Evolutionary conservation across 2,329 filamentous ascomycete species (phyloP).

Genomic region (Colletotrichum lentis): DNA sequence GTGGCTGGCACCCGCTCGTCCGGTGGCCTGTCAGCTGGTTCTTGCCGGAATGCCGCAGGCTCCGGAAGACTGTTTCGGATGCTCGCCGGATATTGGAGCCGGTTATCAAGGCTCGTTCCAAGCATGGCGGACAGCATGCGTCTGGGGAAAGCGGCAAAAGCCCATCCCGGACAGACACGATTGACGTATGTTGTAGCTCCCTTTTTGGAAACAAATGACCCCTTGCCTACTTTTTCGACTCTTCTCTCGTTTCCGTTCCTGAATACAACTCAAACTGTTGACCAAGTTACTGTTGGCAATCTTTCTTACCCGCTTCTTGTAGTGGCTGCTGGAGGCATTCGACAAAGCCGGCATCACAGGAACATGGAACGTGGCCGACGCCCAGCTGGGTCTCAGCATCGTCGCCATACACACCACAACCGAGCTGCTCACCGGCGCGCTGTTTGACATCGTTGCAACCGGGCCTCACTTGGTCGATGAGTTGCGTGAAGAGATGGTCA

Average conservation of each 20-base stretch:
- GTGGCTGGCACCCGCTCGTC: constrained; percentile 51
- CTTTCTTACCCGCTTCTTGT: neutral
- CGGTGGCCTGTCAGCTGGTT: constrained; percentile 55
- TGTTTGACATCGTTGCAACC: constrained; percentile 49
- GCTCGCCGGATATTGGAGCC: constrained; percentile 49
- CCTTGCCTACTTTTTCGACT: neutral
- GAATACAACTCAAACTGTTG: too few species aligned
- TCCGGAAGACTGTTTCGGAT: constrained; percentile 49
- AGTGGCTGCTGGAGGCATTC: constrained; percentile 50
- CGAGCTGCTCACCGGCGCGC: constrained; percentile 46
- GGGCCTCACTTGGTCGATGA: constrained; percentile 51
- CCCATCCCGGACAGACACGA: constrained; percentile 45
- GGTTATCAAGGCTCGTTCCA: constrained; percentile 43
- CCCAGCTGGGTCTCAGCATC: constrained; percentile 81
- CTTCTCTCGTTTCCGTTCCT: neutral
- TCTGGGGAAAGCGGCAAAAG: constrained; percentile 1
- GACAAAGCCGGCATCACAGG: constrained; percentile 46
- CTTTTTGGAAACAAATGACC: neutral
- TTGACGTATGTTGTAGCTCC: constrained; percentile 41
- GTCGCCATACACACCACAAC: constrained; percentile 55
- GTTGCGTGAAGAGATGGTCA: constrained; percentile 53
- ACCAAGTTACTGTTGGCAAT: neutral
- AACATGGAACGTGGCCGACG: constrained; percentile 70
- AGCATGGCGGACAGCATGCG: constrained; percentile 42
- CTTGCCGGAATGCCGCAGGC: constrained; percentile 49